phyloP scores from a whole-genome alignment of 371 early-diverging fungal species.

The Mortierella sp. region DNA sequence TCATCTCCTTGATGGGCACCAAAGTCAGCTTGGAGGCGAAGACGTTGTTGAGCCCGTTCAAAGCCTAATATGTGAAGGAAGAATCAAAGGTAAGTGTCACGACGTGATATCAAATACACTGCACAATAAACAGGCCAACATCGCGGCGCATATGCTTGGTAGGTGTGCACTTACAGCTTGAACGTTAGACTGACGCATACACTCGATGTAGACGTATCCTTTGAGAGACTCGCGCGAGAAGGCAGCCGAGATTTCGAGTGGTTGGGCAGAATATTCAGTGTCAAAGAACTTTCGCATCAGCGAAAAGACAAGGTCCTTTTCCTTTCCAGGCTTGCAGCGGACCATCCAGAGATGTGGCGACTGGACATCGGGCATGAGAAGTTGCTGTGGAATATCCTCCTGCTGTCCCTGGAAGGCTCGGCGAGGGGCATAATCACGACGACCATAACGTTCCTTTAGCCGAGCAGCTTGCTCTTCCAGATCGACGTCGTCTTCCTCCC shows the following conservation, averaged over 20 bases:
- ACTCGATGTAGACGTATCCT: constrained; percentile 98
- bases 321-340: constrained; percentile 92
- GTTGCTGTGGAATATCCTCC: constrained; percentile 82
- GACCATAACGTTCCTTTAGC: constrained; percentile 85
- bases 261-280: constrained; percentile 69
- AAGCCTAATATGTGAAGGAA: constrained; percentile 60
- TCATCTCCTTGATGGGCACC: constrained; percentile 97
- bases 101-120: background rate
- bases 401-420: constrained; percentile 68
- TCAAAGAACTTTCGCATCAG: constrained; percentile 87
- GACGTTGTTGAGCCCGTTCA: constrained; percentile 82
- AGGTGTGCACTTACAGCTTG: constrained; percentile 65
- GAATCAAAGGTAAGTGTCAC: background rate
- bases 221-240: constrained; percentile 91
- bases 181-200: constrained; percentile 88
- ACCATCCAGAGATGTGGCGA: constrained; percentile 97
- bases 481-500: constrained; percentile 80
- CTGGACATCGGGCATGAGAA: constrained; percentile 88
- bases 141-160: background rate
- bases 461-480: constrained; percentile 88
- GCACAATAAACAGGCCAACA: background rate
- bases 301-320: constrained; percentile 87
- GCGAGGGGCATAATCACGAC: constrained; percentile 65
- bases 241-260: constrained; percentile 82
- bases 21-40: constrained; percentile 83